These are phyloP conservation scores for Penicillium sclerotigenum DNA, from an alignment of 2,329 filamentous ascomycete species.

Conservation along the genomic window DNA sequence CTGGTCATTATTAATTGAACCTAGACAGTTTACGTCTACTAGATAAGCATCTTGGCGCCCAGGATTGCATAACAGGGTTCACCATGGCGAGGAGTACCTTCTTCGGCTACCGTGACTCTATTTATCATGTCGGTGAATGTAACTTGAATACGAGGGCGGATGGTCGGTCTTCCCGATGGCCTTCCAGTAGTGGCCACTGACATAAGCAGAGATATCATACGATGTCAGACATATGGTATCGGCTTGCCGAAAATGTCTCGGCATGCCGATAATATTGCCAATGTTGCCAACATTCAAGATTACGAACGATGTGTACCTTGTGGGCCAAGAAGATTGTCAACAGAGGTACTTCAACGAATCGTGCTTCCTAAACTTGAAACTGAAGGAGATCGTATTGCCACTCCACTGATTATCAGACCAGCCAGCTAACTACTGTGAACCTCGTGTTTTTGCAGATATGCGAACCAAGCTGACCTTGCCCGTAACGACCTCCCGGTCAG, in stretches of 20 bases:
- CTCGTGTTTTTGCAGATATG: not conserved
- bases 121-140: not conserved
- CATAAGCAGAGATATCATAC: too few species aligned
- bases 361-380: not conserved
- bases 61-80: too few species aligned
- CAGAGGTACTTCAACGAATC: not conserved
- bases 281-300: not conserved
- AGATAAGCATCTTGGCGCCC: not conserved
- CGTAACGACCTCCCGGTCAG: not conserved
- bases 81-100: too few species aligned
- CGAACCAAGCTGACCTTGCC: not conserved
- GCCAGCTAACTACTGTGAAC: not conserved
- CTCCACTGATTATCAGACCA: not conserved
- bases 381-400: constrained; percentile 7
- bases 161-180: not conserved
- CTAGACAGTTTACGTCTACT: not conserved
- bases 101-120: too few species aligned
- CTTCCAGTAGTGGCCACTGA: not conserved
- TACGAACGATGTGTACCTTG: constrained; percentile 25
- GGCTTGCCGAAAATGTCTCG: too few species aligned
- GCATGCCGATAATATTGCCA: not conserved
- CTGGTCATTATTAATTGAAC: not conserved
- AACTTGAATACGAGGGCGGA: not conserved
- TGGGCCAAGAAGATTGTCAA: not conserved
- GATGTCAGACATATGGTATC: too few species aligned